Base-by-base conservation (phyloP, 441 rosid genomes). In the Aquilaria agallochum region DNA sequence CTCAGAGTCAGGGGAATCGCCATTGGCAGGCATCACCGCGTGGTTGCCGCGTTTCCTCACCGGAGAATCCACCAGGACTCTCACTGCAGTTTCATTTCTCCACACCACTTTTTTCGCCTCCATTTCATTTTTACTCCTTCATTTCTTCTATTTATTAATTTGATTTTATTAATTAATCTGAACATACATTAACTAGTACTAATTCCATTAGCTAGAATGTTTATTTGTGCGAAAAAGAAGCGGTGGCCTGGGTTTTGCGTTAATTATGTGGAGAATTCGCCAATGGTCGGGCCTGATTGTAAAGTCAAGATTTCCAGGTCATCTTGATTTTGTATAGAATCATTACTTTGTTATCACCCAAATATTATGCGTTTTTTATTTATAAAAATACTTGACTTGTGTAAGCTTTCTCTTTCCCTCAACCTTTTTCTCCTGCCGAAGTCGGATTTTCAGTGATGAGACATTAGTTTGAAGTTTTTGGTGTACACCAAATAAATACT, bases 11-110 rank as follows among this genome's bases (percentile, higher is more conserved):
- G 55, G 40, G 9, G 52, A 34, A 20, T 58, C 15, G 15, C 56
- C 70, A 8, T 32, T 13, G 3, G 52, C 11, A 0, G 74, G 32
- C 30, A 57, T 58, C 63, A 33, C 34, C 64, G 59, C 81, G 20
- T 79, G 88, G 88, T 51, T 71, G 42, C 74, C 83, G 34, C 67
- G 59, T 56, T 72, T 76, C 52, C 12, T 72, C 48, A 65, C 61
- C 0, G 91, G 79, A 63, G 67, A 57, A 40, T 77, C 88, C 11
- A 45, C 68, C 44, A 54, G 30, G 57, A 46, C 59, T n/a, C 11
- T 65, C 53, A 55, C 76, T 56, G 58, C 20, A 34, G 40, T 8
- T 36, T 63, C 63, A 32, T 15, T 58, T 69, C 62, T 73, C 66
- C 62, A 11, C 5, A 68, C 50, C 4, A 36, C 73, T 31, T 63